Evolutionary conservation across 2,329 filamentous ascomycete species (phyloP).

Genomic region (Alternaria longipes): DNA sequence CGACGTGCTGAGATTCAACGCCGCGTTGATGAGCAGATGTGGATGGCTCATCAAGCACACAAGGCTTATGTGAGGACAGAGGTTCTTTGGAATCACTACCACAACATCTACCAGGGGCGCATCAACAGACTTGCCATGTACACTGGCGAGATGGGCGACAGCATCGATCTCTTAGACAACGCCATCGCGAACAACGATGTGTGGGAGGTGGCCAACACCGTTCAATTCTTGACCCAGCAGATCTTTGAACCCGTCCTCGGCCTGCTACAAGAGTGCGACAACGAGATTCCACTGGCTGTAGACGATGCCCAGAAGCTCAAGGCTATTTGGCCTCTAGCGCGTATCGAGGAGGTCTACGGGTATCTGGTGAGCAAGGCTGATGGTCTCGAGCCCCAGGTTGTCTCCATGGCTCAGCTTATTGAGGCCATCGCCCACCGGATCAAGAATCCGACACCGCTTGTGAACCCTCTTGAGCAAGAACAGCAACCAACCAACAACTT

Average conservation of each 20-base stretch:
- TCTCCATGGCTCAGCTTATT: constrained; percentile 7
- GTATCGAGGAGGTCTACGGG: constrained; percentile 1
- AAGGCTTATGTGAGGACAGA: not conserved
- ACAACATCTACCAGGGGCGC: constrained; percentile 2
- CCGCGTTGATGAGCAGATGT: not conserved
- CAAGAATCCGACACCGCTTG: constrained; percentile 9
- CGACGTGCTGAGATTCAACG: not conserved
- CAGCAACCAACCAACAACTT: not conserved
- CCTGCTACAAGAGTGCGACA: constrained; percentile 5
- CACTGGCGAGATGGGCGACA: constrained; percentile 1
- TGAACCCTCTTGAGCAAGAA: constrained; percentile 6
- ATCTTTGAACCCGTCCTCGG: constrained; percentile 7
- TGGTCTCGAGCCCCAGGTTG: not conserved
- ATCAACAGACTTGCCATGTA: constrained; percentile 9
- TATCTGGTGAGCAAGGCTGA: not conserved
- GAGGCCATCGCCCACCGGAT: constrained; percentile 1
- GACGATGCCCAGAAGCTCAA: constrained; percentile 11
- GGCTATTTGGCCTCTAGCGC: constrained; percentile 5
- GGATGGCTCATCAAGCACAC: not conserved
- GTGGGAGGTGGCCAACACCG: not conserved
- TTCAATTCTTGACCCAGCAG: not conserved
- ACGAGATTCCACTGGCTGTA: constrained; percentile 15
- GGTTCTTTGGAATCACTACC: not conserved
- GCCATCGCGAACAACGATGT: not conserved
- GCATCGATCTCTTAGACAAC: constrained; percentile 1